Evolutionary conservation across 176 grass and related monocot genomes (phyloP).

Genomic region (Triticum urartu): DNA sequence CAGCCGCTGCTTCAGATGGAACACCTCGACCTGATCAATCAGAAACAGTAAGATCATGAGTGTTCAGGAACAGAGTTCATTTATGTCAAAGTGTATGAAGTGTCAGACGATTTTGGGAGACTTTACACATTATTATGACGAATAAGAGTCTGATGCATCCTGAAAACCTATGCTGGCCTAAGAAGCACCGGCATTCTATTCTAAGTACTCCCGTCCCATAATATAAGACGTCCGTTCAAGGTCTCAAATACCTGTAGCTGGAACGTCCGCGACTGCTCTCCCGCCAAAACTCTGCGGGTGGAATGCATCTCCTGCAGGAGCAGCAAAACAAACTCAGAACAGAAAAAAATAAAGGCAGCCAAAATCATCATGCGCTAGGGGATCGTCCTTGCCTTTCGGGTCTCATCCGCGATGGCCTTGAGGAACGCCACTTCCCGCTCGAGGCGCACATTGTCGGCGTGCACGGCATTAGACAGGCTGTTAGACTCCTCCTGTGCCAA

Average conservation of each 20-base stretch:
- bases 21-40: slow-evolving; percentile 74
- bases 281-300: slow-evolving; percentile 67
- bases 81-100: not conserved
- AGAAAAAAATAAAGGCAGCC: not conserved
- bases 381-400: slow-evolving; percentile 61
- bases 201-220: no score
- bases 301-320: slow-evolving; percentile 73
- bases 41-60: slow-evolving; percentile 3
- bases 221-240: no score
- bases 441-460: slow-evolving; percentile 78
- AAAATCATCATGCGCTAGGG: not conserved
- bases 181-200: not conserved
- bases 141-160: not conserved
- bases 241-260: slow-evolving; percentile 76
- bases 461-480: slow-evolving; percentile 72
- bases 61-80: not conserved
- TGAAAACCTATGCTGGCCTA: not conserved
- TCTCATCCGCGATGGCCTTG: slow-evolving; percentile 85
- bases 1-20: slow-evolving; percentile 84
- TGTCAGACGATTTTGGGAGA: not conserved
- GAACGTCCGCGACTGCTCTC: slow-evolving; percentile 66
- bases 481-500: slow-evolving; percentile 87
- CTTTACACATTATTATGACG: not conserved
- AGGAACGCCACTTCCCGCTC: slow-evolving; percentile 90
- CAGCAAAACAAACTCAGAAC: slow-evolving; percentile 26